Conservation (phyloP, 2,329 filamentous ascomycete genomes). For the Claviceps cyperi region DNA sequence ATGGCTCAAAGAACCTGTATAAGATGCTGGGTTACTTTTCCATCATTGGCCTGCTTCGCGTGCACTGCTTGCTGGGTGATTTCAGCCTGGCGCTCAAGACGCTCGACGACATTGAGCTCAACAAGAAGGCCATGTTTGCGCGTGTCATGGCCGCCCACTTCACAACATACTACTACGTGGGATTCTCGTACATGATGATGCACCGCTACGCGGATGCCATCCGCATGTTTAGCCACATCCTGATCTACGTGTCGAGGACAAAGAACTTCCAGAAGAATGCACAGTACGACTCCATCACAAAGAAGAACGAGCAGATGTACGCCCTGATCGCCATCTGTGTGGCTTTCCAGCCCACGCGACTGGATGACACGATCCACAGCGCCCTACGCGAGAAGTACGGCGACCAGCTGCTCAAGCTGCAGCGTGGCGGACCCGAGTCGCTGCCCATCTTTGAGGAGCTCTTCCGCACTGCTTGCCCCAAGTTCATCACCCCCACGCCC, state of each 20-base stretch:
- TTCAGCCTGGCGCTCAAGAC: constrained; percentile 98
- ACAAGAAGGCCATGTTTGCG: constrained; percentile 99
- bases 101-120: constrained; percentile 97
- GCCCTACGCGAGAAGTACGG: constrained; percentile 97
- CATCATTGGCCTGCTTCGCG: constrained; percentile 90
- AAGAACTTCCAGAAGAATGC: constrained; percentile 99
- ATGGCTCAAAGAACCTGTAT: constrained; percentile 87
- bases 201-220: constrained; percentile 97
- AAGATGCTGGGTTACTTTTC: constrained; percentile 99
- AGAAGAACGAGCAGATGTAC: constrained; percentile 99
- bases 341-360: constrained; percentile 88
- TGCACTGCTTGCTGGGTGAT: constrained; percentile 92
- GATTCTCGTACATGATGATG: constrained; percentile 99
- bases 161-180: constrained; percentile 99
- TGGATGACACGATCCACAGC: constrained; percentile 98
- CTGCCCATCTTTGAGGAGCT: constrained; percentile 97
- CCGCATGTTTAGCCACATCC: constrained; percentile 99
- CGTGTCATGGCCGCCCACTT: constrained; percentile 99
- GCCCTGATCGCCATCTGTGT: constrained; percentile 97
- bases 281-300: constrained; percentile 95
- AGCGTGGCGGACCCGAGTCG: constrained; percentile 87
- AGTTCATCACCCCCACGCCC: constrained; percentile 95
- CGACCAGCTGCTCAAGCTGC: constrained; percentile 91
- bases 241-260: constrained; percentile 94
- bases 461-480: constrained; percentile 94